Evolutionary conservation across 768 basidiomycete genomes (phyloP).

Genomic region (Amanita rimosa): DNA sequence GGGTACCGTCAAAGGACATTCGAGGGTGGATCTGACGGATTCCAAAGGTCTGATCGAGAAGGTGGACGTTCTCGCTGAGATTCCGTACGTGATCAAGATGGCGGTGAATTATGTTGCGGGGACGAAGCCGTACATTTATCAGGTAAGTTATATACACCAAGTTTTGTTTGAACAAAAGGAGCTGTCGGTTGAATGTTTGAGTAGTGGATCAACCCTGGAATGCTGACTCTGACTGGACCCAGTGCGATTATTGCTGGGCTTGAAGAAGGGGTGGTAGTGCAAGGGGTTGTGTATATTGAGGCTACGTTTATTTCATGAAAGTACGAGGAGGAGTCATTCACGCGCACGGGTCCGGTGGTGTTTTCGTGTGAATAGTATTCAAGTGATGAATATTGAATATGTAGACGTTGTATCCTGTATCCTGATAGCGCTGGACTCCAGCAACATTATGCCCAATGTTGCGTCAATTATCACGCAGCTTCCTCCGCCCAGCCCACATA

Average conservation of each 20-base stretch:
- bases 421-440: too few species aligned
- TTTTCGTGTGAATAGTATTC: not conserved
- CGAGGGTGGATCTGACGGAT: slow-evolving; percentile 38
- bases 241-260: slow-evolving; percentile 27
- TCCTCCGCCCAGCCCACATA: not conserved
- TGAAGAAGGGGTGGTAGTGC: slow-evolving; percentile 33
- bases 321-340: not conserved
- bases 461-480: slow-evolving; percentile 27
- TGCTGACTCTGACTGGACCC: slow-evolving; percentile 30
- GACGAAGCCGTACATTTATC: slow-evolving; percentile 91
- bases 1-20: slow-evolving; percentile 43
- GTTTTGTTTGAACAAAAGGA: not conserved
- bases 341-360: not conserved
- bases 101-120: slow-evolving; percentile 90
- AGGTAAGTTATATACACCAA: slow-evolving; percentile 36
- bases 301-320: slow-evolving; percentile 75
- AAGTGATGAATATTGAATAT: too few species aligned
- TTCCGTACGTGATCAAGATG: slow-evolving; percentile 86
- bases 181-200: slow-evolving; percentile 11
- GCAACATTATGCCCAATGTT: slow-evolving; percentile 55
- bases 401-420: not conserved
- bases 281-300: slow-evolving; percentile 77
- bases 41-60: slow-evolving; percentile 80
- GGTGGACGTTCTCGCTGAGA: slow-evolving; percentile 91
- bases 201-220: slow-evolving; percentile 39